phyloP scores from a whole-genome alignment of 805 yeast genomes.

The Nematodospora valgi region DNA sequence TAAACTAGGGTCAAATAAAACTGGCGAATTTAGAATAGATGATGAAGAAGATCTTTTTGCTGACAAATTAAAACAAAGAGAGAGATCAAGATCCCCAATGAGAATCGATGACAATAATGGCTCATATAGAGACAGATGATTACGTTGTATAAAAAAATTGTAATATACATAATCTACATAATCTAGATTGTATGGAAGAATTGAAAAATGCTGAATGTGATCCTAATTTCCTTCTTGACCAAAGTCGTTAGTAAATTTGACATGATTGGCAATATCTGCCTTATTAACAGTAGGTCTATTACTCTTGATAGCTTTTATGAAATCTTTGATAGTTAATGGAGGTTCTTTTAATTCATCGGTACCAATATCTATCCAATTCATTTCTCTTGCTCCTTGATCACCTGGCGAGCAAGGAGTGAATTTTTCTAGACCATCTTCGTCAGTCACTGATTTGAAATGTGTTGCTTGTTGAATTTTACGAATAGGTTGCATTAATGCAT shows the following conservation, averaged over 20 bases:
- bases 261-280: slow-evolving; percentile 76
- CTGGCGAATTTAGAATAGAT: slow-evolving; percentile 1
- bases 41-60: slow-evolving; percentile 10
- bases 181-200: too few species aligned
- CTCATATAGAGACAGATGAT: slow-evolving; percentile 4
- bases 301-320: slow-evolving; percentile 84
- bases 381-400: slow-evolving; percentile 78
- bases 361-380: slow-evolving; percentile 90
- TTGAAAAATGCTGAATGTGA: background rate
- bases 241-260: slow-evolving; percentile 87
- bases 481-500: slow-evolving; percentile 97
- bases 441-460: slow-evolving; percentile 69
- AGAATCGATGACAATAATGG: slow-evolving; percentile 10
- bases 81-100: slow-evolving; percentile 19
- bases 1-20: slow-evolving; percentile 11
- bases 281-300: slow-evolving; percentile 94
- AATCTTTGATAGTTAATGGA: slow-evolving; percentile 83
- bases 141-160: background rate
- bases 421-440: slow-evolving; percentile 42
- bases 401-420: slow-evolving; percentile 97
- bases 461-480: slow-evolving; percentile 94
- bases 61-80: slow-evolving; percentile 22
- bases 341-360: slow-evolving; percentile 92
- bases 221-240: slow-evolving; percentile 91
- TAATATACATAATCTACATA: too few species aligned